Evolutionary conservation across 345 rosid species (phyloP).

Genomic region (Eucalyptus erythrocorys): DNA sequence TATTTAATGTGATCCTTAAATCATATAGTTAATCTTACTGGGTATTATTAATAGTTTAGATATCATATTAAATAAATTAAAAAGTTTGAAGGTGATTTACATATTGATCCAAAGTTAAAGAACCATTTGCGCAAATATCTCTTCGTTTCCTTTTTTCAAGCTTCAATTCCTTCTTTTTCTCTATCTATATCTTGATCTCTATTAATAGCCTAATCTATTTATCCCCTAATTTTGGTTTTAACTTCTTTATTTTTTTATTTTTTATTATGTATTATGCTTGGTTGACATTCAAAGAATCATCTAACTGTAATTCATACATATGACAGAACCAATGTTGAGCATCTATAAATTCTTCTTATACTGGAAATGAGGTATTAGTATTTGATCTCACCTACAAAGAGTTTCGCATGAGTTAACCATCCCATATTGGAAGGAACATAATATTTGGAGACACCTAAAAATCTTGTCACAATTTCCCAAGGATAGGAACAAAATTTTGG

Average conservation of each 20-base stretch:
- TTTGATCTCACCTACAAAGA: background rate
- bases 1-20: background rate
- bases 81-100: rapidly evolving
- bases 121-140: rapidly evolving
- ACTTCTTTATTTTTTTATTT: background rate
- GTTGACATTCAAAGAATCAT: background rate
- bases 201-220: background rate
- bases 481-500: background rate
- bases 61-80: no score
- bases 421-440: background rate
- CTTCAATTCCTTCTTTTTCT: background rate
- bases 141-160: rapidly evolving
- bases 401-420: background rate
- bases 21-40: no score
- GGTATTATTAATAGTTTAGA: no score
- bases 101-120: no score
- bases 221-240: background rate
- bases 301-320: background rate
- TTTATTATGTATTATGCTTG: background rate
- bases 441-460: background rate
- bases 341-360: background rate
- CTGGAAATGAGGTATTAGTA: rapidly evolving
- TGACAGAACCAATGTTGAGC: rapidly evolving
- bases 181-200: background rate
- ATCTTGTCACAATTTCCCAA: background rate